Conservation (phyloP, 2,329 filamentous ascomycete genomes). For the Juglanconis sp. region DNA sequence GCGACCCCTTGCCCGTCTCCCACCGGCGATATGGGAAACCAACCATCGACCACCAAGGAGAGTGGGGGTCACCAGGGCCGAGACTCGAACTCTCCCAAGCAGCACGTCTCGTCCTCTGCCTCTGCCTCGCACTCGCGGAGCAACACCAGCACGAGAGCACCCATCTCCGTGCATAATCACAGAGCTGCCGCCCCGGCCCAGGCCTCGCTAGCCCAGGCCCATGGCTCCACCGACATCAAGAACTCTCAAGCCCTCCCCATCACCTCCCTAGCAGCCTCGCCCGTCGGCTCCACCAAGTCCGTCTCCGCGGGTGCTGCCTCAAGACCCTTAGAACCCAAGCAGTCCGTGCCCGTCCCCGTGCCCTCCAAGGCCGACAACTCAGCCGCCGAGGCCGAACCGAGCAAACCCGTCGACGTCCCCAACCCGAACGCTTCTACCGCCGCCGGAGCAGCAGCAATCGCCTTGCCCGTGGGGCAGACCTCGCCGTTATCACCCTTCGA, state of each 20-base stretch:
- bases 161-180: slow-evolving; percentile 54
- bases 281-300: slow-evolving; percentile 26
- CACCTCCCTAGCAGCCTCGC: slow-evolving; percentile 46
- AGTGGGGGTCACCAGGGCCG: slow-evolving; percentile 2
- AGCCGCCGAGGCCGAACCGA: slow-evolving; percentile 23
- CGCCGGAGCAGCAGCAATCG: slow-evolving; percentile 19
- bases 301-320: slow-evolving; percentile 1
- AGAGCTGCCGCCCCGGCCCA: slow-evolving; percentile 59
- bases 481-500: slow-evolving; percentile 32
- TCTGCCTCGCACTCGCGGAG: slow-evolving; percentile 33
- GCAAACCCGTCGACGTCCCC: slow-evolving; percentile 31
- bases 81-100: slow-evolving; percentile 30
- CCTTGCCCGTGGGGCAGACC: slow-evolving; percentile 20
- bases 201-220: slow-evolving; percentile 58
- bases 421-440: slow-evolving; percentile 26
- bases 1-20: neutral
- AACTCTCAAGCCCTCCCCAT: slow-evolving; percentile 46
- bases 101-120: slow-evolving; percentile 25
- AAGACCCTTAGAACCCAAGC: slow-evolving; percentile 12
- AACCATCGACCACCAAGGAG: slow-evolving; percentile 37
- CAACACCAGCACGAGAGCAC: slow-evolving; percentile 43
- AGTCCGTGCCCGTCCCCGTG: slow-evolving; percentile 1
- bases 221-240: slow-evolving; percentile 50
- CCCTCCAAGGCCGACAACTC: slow-evolving; percentile 2
- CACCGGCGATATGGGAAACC: slow-evolving; percentile 41